A percentile compares a stretch with the other conserved stretches of the same genome.
These are phyloP conservation scores for Asterophora lycoperdoides DNA, from an alignment of 768 basidiomycete genomes.

Conservation along the genomic window DNA sequence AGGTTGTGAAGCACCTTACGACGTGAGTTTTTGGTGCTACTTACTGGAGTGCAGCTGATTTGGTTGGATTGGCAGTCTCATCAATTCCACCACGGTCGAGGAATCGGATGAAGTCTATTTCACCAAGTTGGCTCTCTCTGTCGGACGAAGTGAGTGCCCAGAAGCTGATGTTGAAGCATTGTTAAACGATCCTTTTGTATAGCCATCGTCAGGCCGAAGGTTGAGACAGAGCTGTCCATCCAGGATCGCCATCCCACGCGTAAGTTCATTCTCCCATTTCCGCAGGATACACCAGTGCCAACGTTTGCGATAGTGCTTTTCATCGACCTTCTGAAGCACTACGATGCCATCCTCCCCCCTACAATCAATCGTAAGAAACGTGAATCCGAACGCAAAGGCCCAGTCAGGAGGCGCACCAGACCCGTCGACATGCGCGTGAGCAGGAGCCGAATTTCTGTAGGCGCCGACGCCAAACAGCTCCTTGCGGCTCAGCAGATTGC, in stretches of 20 bases:
- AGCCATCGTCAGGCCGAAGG: slow-evolving; percentile 81
- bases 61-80: slow-evolving; percentile 43
- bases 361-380: slow-evolving; percentile 82
- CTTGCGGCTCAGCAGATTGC: slow-evolving; percentile 67
- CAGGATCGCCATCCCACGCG: slow-evolving; percentile 86
- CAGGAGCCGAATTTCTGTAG: slow-evolving; percentile 68
- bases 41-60: background rate
- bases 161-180: background rate
- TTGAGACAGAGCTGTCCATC: slow-evolving; percentile 80
- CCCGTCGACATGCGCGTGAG: slow-evolving; percentile 87
- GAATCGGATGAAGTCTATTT: slow-evolving; percentile 79
- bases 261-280: slow-evolving; percentile 28
- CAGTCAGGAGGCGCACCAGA: slow-evolving; percentile 80
- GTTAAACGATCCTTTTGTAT: slow-evolving; percentile 4
- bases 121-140: slow-evolving; percentile 80
- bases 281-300: background rate
- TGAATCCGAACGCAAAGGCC: slow-evolving; percentile 82
- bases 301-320: slow-evolving; percentile 56
- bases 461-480: slow-evolving; percentile 64
- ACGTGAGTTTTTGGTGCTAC: slow-evolving; percentile 39
- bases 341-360: slow-evolving; percentile 70
- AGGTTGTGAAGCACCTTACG: slow-evolving; percentile 71
- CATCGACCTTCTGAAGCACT: slow-evolving; percentile 78
- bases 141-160: slow-evolving; percentile 73
- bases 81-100: slow-evolving; percentile 62